Base-by-base conservation (phyloP, 495 filamentous ascomycete genomes). In the Penicillium roqueforti region DNA sequence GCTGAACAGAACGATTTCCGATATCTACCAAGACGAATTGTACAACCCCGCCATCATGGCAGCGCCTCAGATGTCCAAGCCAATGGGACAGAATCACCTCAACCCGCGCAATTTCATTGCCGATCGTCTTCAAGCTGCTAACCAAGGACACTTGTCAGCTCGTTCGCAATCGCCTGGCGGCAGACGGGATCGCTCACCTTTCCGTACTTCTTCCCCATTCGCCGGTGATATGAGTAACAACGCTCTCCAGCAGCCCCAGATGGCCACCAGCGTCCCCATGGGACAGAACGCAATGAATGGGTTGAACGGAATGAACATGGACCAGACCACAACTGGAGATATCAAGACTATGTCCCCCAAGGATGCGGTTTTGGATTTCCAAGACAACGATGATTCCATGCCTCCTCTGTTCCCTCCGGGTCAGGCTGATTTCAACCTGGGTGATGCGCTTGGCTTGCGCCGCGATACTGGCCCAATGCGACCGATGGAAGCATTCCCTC, bases 321-420 rank as follows among this genome's bases (percentile, higher is more conserved):
- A 55, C 38, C 62, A 62, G 26, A 54, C 50, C 6, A 7, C 47
- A 1, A 32, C 50, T 36, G 39, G 39, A 26, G 55, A 83, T 11
- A 84, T 89, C 0, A 89, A 89, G 66, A 97, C 95, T 5, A 97
- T 98, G 47, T 98, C 93, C 13, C 93, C 93, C 28, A 95, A 97
- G 76, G 93, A 97, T 62, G 90, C 91, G 4, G 67, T 92, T 54
- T 74, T 95, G 54, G 92, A 96, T 23, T 96, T 90, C 67, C 78
- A 86, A 51, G 87, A 91, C 39, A 69, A 79, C 7, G 87, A 86
- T 0, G 86, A 87, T 48, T 80, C 80, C 52, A 79, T 86, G 58
- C 83, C 88, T 32, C 47, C 68, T 16, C 70, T 95, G 28, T 92
- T 91, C 69, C 83, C 87, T 67, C 65, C 67, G 58, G 79, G 63